Base-by-base conservation (phyloP, 2,329 filamentous ascomycete species). In the Colletotrichum sp. region DNA sequence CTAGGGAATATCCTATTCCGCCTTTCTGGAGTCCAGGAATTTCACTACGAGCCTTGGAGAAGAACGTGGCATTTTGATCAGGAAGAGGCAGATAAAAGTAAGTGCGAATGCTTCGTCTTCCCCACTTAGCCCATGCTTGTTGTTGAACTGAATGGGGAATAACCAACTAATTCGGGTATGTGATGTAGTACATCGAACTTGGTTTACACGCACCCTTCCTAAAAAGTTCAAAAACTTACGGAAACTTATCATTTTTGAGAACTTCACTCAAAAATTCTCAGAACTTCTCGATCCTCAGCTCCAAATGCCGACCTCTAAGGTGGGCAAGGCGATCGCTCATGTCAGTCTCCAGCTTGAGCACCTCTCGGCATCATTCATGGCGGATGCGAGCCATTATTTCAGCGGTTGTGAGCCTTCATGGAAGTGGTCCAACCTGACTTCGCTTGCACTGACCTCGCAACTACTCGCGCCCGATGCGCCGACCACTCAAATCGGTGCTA, bases 31-130 rank as follows among this genome's bases (percentile, higher is more conserved):
- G 8, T 18, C 0, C 36, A 44, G 36, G 36, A 44, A 44, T 6
- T 44, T 6, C 36, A 44, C 16, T 44, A 18, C 16, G 36, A 44
- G 36, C 16, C 36, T 44, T 44, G 36, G 36, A 44, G 16, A 44
- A 44, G 36, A 18, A 10, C 0, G 0, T 9, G 16, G 12, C 2
- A 24, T 0, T 8, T 55, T 55, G 49, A 26, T 55, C 8, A 55
- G 49, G 10, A 26, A 55, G n/a, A 55, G 0, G 21, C 24, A 13
- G 49, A 21, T 4, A 8, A 1, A 6, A 44, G 36, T 18, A 18
- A 44, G 36, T 44, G 36, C 36, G 6, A 44, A 9, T 18, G 16
- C 36, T 8, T 5, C 36, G 16, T 0, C 36, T 44, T 44, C 18
- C 5, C 16, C 36, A 44, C 36, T 44, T 44, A 18, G 1, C 36